Conservation (phyloP, 73 alveolate species). For the Breviolum minutum region DNA sequence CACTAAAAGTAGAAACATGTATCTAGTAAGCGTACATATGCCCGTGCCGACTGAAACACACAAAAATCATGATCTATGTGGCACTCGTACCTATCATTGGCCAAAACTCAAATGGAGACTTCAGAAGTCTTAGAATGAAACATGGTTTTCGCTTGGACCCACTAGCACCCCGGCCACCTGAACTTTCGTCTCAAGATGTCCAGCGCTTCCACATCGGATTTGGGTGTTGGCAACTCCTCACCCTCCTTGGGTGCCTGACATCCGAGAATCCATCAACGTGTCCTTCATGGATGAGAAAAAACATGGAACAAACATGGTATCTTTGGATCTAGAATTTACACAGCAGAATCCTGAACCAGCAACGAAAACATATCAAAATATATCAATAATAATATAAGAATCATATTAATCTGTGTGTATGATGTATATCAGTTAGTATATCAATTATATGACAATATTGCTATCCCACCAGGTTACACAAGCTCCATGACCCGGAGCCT, state of each 20-base stretch:
- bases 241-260: conserved; percentile 41
- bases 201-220: conserved; percentile 24
- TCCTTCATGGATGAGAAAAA: not conserved
- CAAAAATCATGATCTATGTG: not conserved
- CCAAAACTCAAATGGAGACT: not conserved
- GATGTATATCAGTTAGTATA: not conserved
- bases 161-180: not conserved
- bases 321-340: not conserved
- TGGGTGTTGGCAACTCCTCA: conserved; percentile 31
- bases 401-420: not conserved
- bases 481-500: not conserved
- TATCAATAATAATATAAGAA: no score
- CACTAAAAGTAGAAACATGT: not conserved
- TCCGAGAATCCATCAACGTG: not conserved
- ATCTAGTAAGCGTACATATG: not conserved
- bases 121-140: no score
- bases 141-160: not conserved
- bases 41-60: not conserved
- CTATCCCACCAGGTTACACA: not conserved
- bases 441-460: not conserved
- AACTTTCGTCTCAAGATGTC: conserved; percentile 19
- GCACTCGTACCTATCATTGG: not conserved
- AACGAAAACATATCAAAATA: no score
- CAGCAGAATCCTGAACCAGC: no score
- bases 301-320: not conserved